Conservation (phyloP, 75 land plant species). For the Larix kaempferi region DNA sequence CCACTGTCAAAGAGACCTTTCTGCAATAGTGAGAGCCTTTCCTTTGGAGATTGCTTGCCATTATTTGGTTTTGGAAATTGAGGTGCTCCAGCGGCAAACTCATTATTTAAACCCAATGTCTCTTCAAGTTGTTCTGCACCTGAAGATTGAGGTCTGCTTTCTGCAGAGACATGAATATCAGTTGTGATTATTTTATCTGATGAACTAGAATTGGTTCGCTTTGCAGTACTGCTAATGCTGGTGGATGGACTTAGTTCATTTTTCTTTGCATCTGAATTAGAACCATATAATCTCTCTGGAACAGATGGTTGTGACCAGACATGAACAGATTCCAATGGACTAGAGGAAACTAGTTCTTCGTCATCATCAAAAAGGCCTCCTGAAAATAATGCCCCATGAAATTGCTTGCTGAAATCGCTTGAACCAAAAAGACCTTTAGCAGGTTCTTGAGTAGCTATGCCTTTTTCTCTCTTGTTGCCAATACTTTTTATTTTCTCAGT, state of each 20-base stretch:
- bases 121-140: not conserved
- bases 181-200: not conserved
- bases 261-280: not conserved
- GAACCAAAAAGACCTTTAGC: not conserved
- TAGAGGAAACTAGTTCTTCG: not conserved
- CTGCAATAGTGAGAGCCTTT: not conserved
- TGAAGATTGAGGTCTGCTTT: not conserved
- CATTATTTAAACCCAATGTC: not conserved
- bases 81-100: not conserved
- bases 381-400: slow-evolving; percentile 4
- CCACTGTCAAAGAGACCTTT: slow-evolving; percentile 8
- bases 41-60: not conserved
- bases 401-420: not conserved
- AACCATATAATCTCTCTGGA: not conserved
- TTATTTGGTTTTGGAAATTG: not conserved
- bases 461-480: no score
- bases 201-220: not conserved
- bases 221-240: not conserved
- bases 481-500: not conserved
- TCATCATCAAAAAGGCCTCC: slow-evolving; percentile 10
- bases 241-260: not conserved
- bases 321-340: slow-evolving; percentile 6
- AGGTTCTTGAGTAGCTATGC: no score
- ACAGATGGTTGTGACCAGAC: slow-evolving; percentile 8
- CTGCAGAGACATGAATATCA: slow-evolving; percentile 1